A percentile compares a stretch with the other conserved stretches of the same genome.
Evolutionary conservation across 192 early-diverging fungal species (phyloP).

Genomic region (Hyaloraphidium curvatum): DNA sequence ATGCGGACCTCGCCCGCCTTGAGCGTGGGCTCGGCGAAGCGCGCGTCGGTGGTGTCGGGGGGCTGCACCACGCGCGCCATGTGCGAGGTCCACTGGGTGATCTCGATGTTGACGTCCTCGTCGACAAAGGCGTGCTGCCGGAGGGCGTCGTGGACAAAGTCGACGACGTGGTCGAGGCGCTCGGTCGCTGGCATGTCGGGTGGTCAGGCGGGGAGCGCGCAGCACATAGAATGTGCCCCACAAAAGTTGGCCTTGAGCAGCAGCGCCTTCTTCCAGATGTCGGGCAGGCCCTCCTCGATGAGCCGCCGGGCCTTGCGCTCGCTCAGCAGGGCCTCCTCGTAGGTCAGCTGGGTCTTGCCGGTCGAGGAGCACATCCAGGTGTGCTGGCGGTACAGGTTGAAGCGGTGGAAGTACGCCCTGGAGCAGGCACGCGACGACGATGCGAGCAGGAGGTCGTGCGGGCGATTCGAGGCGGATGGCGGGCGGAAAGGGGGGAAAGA

Average conservation of each 20-base stretch:
- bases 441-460: no score
- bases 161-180: background rate
- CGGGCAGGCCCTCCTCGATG: conserved; percentile 43
- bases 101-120: conserved; percentile 20
- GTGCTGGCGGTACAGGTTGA: conserved; percentile 42
- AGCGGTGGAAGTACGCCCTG: conserved; percentile 50
- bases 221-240: conserved; percentile 6
- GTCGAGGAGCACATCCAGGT: conserved; percentile 63
- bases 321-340: conserved; percentile 53
- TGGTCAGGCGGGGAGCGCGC: background rate
- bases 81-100: conserved; percentile 36
- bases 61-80: conserved; percentile 37
- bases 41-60: no score
- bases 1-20: no score
- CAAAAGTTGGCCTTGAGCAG: conserved; percentile 56
- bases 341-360: conserved; percentile 54
- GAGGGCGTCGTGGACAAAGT: conserved; percentile 10
- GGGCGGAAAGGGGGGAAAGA: no score
- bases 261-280: conserved; percentile 35
- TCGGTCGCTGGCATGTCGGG: background rate
- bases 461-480: no score
- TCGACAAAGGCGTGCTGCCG: conserved; percentile 4
- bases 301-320: conserved; percentile 44
- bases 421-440: no score
- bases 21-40: no score